phyloP scores from a whole-genome alignment of 208 protist species.

The Entamoeba histolytica region DNA sequence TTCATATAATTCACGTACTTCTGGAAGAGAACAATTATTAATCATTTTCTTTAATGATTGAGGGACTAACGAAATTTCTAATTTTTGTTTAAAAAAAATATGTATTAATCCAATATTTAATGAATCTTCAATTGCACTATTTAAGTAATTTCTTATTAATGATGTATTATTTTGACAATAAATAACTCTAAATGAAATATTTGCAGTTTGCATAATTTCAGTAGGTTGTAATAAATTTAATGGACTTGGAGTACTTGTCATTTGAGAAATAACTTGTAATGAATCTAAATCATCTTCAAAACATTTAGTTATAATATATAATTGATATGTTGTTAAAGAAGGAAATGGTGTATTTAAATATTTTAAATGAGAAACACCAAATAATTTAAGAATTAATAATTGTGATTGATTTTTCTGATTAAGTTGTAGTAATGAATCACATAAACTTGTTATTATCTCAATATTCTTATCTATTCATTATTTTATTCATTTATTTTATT shows the following conservation, averaged over 20 bases:
- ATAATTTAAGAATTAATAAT: neutral
- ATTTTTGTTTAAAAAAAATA: too few relatives aligned
- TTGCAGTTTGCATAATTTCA: neutral
- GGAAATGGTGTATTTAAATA: neutral
- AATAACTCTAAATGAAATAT: neutral
- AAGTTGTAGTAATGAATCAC: neutral
- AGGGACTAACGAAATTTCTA: too few relatives aligned
- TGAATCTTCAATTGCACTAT: too few relatives aligned
- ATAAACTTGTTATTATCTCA: neutral
- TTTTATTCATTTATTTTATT: too few relatives aligned
- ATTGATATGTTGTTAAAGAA: neutral
- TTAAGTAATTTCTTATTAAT: too few relatives aligned
- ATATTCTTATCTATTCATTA: too few relatives aligned
- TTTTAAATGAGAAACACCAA: neutral
- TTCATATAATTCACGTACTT: neutral
- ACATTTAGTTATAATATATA: neutral
- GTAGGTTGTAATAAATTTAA: neutral
- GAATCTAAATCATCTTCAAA: neutral
- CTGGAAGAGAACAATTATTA: neutral
- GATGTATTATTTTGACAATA: too few relatives aligned
- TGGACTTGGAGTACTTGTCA: neutral
- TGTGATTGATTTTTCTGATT: neutral
- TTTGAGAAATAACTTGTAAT: neutral
- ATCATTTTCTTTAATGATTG: neutral
- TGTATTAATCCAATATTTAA: too few relatives aligned